Percentiles rank a stretch among this genome's conserved stretches.
Evolutionary conservation across 805 yeast species (phyloP).

Genomic region (Blastobotrys chiropterorum): DNA sequence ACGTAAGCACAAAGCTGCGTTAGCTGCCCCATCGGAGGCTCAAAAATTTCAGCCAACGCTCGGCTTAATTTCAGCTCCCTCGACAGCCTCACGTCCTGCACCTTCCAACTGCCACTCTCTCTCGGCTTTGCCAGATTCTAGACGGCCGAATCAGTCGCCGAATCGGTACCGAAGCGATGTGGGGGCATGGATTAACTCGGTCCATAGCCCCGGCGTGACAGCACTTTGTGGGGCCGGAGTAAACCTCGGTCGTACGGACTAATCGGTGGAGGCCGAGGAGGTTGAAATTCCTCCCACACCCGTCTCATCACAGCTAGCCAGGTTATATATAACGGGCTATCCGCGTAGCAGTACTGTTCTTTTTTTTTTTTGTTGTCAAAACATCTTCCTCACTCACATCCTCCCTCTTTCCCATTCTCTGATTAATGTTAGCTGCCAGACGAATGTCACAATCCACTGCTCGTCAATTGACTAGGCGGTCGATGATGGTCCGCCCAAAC

Average conservation of each 20-base stretch:
- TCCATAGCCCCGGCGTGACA: background rate
- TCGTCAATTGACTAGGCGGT: slow-evolving; percentile 1
- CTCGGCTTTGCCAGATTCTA: background rate
- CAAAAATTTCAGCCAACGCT: background rate
- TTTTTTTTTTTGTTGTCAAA: background rate
- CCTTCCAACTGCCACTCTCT: no score
- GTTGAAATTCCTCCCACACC: background rate
- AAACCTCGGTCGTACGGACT: background rate
- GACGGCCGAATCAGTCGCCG: background rate
- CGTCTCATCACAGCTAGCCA: no score
- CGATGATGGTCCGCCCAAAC: slow-evolving; percentile 17
- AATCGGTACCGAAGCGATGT: background rate
- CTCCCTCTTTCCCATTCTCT: slow-evolving; percentile 1
- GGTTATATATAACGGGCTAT: slow-evolving; percentile 1
- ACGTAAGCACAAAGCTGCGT: no score
- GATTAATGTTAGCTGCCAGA: slow-evolving; percentile 4
- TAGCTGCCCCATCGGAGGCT: background rate
- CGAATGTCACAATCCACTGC: slow-evolving; percentile 10
- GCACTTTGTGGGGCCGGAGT: background rate
- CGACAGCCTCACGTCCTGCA: no score
- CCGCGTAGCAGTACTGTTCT: background rate
- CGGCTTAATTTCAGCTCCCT: no score
- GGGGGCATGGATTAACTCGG: background rate
- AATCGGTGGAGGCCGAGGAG: background rate
- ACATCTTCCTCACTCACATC: background rate